Evolutionary conservation across 2,329 filamentous ascomycete species (phyloP).

Genomic region (Paecilomyces sp.): DNA sequence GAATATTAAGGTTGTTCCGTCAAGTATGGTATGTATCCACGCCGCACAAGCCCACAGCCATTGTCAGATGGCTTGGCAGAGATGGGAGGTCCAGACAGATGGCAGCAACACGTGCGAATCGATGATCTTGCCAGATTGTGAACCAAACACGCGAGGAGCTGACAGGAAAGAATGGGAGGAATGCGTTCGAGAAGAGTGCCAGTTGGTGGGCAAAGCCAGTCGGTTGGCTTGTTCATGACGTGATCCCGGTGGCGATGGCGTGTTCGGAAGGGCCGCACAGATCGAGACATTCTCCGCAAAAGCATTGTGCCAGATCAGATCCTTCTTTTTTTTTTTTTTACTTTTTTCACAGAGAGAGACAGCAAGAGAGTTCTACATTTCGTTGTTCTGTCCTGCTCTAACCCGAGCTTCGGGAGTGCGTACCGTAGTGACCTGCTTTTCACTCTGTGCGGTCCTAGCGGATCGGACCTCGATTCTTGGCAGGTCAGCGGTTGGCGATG

Average conservation of each 20-base stretch:
- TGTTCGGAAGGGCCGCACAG: not conserved
- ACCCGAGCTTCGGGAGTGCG: not conserved
- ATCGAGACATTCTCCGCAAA: not conserved
- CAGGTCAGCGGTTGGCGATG: too few relatives aligned
- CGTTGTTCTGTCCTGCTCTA: too few relatives aligned
- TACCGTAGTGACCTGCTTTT: not conserved
- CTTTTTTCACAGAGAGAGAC: too few relatives aligned
- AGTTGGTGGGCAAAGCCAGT: not conserved
- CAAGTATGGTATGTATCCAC: not conserved
- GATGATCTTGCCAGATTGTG: not conserved
- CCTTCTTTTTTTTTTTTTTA: too few relatives aligned
- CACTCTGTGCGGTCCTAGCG: too few relatives aligned
- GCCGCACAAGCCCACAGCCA: not conserved
- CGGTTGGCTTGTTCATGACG: not conserved
- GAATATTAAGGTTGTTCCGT: not conserved
- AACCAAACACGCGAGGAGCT: not conserved
- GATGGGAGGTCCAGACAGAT: not conserved
- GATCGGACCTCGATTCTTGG: too few relatives aligned
- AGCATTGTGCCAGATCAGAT: not conserved
- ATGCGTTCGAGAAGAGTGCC: not conserved
- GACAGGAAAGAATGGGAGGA: not conserved
- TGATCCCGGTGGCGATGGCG: not conserved
- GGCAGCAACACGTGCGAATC: not conserved
- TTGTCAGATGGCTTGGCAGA: not conserved
- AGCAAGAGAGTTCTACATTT: too few relatives aligned